Evolutionary conservation across 106 monocot genomes (phyloP).

Genomic region (Platanthera guangdongensis): DNA sequence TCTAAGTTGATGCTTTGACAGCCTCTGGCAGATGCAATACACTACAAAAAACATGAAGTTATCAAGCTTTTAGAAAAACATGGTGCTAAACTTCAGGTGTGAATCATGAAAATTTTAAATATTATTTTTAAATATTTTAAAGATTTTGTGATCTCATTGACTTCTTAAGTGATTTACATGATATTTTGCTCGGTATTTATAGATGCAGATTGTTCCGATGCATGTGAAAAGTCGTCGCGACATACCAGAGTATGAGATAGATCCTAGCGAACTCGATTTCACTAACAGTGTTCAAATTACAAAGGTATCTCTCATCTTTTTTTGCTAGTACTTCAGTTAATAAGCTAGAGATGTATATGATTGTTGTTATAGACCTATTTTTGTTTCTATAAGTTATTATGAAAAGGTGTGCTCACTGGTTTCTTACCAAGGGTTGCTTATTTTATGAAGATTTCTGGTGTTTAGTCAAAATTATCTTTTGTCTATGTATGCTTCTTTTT

Average conservation of each 20-base stretch:
- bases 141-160: background rate
- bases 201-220: constrained; percentile 74
- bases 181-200: constrained; percentile 10
- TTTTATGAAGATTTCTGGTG: too few relatives aligned
- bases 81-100: constrained; percentile 76
- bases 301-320: constrained; percentile 41
- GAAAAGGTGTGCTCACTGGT: too few relatives aligned
- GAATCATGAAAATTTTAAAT: background rate
- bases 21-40: constrained; percentile 94
- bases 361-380: too few relatives aligned
- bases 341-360: too few relatives aligned
- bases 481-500: too few relatives aligned
- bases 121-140: background rate
- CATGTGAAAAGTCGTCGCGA: constrained; percentile 66
- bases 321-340: background rate
- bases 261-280: constrained; percentile 85
- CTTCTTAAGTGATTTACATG: background rate
- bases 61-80: constrained; percentile 78
- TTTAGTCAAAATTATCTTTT: too few relatives aligned
- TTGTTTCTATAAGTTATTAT: too few relatives aligned
- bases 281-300: constrained; percentile 58
- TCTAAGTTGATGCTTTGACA: constrained; percentile 18
- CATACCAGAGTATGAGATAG: constrained; percentile 92
- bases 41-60: constrained; percentile 67
- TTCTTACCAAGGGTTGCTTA: too few relatives aligned